phyloP scores from a whole-genome alignment of 208 protist genomes.

The Herpetomonas muscarum region DNA sequence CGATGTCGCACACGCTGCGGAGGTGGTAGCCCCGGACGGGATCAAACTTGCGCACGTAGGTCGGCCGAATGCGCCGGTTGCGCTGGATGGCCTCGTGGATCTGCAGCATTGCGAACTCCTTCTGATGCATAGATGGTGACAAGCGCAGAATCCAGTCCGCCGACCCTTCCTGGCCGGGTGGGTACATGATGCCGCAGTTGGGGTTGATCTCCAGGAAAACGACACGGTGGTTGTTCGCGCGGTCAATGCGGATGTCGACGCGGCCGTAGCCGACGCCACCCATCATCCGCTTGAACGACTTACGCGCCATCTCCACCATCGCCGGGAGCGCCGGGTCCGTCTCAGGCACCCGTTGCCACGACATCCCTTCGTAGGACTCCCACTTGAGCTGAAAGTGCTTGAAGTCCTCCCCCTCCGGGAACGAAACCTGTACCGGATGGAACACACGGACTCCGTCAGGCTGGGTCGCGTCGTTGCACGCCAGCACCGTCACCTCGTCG shows the following conservation, averaged over 20 bases:
- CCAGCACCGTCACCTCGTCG: conserved; percentile 85
- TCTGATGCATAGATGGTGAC: conserved; percentile 61
- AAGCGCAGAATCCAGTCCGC: conserved; percentile 86
- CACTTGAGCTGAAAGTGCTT: conserved; percentile 92
- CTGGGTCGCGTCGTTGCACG: conserved; percentile 55
- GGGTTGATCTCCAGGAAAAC: conserved; percentile 90
- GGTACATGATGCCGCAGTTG: conserved; percentile 92
- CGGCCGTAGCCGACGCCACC: conserved; percentile 85
- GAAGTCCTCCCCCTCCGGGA: conserved; percentile 83
- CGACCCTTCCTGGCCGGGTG: conserved; percentile 75
- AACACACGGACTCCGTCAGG: conserved; percentile 80
- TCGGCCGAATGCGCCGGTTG: conserved; percentile 23
- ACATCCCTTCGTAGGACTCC: conserved; percentile 86
- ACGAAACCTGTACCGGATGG: conserved; percentile 71
- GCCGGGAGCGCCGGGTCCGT: conserved; percentile 58
- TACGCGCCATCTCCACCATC: conserved; percentile 69
- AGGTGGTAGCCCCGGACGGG: conserved; percentile 66
- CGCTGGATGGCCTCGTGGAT: conserved; percentile 61
- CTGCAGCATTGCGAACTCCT: conserved; percentile 76
- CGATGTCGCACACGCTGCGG: conserved; percentile 51
- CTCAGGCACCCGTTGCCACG: conserved; percentile 59
- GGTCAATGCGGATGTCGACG: conserved; percentile 83
- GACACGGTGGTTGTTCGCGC: conserved; percentile 35
- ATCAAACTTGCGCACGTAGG: conserved; percentile 55
- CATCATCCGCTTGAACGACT: conserved; percentile 86